Evolutionary conservation across 1,139 yeast species (phyloP).

Genomic region (Yamadazyma mexicana): DNA sequence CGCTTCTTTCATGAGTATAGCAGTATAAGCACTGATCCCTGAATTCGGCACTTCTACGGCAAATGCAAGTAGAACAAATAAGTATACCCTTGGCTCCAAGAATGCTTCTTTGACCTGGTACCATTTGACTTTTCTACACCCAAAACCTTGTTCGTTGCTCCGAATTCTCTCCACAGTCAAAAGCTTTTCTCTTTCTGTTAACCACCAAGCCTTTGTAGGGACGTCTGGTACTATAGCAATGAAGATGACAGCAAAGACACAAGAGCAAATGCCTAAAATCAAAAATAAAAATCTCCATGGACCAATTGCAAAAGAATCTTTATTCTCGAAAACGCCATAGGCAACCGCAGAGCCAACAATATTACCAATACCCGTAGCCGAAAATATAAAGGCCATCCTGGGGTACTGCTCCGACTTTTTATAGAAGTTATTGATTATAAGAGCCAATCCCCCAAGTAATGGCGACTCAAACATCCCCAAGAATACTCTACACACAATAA

Average conservation of each 20-base stretch:
- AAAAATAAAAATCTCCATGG: conserved; percentile 29
- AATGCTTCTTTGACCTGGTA: conserved; percentile 58
- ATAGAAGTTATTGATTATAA: conserved; percentile 26
- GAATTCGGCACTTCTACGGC: conserved; percentile 31
- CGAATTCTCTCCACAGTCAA: conserved; percentile 36
- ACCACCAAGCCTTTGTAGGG: conserved; percentile 30
- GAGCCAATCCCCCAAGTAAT: conserved; percentile 31
- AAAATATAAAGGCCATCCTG: conserved; percentile 19
- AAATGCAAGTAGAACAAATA: conserved; percentile 30
- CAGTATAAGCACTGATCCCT: conserved; percentile 31
- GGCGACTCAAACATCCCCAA: conserved; percentile 56
- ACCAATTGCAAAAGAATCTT: conserved; percentile 16
- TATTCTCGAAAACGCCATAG: conserved; percentile 23
- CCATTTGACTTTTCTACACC: conserved; percentile 52
- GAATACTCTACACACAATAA: conserved; percentile 23
- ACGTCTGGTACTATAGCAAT: conserved; percentile 26
- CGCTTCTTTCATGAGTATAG: conserved; percentile 35
- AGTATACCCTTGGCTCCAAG: conserved; percentile 39
- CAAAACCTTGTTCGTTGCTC: conserved; percentile 55
- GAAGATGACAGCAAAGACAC: conserved; percentile 21
- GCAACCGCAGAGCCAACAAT: conserved; percentile 17
- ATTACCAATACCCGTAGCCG: conserved; percentile 8
- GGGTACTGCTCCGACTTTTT: conserved; percentile 15
- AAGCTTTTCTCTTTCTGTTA: conserved; percentile 39
- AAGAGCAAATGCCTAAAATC: conserved; percentile 24